These are phyloP conservation scores for Knoxia roxburghii DNA, from an alignment of 257 asterid genomes.

Conservation along the genomic window DNA sequence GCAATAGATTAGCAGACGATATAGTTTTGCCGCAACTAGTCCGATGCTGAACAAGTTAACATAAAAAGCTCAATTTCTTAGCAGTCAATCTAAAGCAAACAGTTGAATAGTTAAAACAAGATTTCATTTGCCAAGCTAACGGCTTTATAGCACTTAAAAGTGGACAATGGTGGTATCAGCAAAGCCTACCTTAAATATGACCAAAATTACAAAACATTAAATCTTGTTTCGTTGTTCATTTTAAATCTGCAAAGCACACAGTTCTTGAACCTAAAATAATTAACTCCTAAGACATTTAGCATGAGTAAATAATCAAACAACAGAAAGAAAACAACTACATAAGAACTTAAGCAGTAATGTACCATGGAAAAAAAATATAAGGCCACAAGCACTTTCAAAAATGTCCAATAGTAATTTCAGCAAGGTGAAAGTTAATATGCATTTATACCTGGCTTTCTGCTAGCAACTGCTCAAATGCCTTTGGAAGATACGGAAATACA, in stretches of 20 bases:
- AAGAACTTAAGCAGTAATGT: not conserved
- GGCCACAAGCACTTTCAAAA: not conserved
- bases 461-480: constrained; percentile 82
- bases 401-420: not conserved
- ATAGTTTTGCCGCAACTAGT: not conserved
- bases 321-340: not conserved
- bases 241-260: not conserved
- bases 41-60: not conserved
- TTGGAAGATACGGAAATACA: constrained; percentile 87
- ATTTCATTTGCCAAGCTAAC: not conserved
- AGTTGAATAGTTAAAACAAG: not conserved
- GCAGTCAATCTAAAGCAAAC: not conserved
- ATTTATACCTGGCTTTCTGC: constrained; percentile 75
- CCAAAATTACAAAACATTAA: not conserved
- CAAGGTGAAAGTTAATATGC: not conserved
- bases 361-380: not conserved
- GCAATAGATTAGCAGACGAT: not conserved
- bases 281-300: too few species aligned
- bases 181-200: not conserved
- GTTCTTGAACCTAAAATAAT: not conserved
- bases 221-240: not conserved
- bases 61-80: not conserved
- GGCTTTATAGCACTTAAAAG: not conserved
- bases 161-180: not conserved
- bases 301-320: not conserved